Evolutionary conservation across 2,329 filamentous ascomycete species (phyloP).

Genomic region (Xylariaceae sp.): DNA sequence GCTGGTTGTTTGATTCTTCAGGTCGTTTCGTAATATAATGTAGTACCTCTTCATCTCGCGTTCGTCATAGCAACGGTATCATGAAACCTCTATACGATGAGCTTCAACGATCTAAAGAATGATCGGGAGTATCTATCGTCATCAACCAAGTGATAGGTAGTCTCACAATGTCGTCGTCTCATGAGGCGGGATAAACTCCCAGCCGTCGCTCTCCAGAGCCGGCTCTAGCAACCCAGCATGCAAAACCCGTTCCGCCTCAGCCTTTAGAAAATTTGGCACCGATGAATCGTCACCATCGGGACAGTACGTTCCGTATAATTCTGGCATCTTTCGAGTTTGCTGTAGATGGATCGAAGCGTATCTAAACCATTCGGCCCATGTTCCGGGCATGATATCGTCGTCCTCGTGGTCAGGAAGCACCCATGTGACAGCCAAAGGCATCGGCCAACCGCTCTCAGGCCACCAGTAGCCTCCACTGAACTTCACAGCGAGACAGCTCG

Average conservation of each 20-base stretch:
- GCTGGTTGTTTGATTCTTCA: too few species aligned
- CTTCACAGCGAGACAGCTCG: conserved; percentile 5
- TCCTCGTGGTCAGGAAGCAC: conserved; percentile 1
- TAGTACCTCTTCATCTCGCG: too few species aligned
- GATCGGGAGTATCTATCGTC: too few species aligned
- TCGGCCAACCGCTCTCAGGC: conserved; percentile 5
- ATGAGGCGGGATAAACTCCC: neutral
- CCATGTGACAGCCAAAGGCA: conserved; percentile 5
- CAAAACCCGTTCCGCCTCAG: conserved; percentile 2
- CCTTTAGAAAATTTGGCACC: conserved; percentile 1
- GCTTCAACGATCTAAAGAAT: too few species aligned
- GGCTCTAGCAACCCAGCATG: conserved; percentile 6
- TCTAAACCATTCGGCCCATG: conserved; percentile 8
- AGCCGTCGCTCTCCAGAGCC: conserved; percentile 5
- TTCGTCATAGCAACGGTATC: too few species aligned
- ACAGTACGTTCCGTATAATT: conserved; percentile 1
- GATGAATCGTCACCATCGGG: neutral
- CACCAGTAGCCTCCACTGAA: conserved; percentile 10
- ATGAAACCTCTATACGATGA: too few species aligned
- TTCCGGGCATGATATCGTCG: conserved; percentile 3
- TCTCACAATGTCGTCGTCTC: neutral
- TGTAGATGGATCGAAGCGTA: conserved; percentile 5
- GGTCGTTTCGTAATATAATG: too few species aligned
- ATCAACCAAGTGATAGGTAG: conserved; percentile 35
- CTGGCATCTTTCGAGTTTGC: conserved; percentile 3